phyloP scores from a whole-genome alignment of 352 stramenopile species.

The Phytophthora pluvialis region DNA sequence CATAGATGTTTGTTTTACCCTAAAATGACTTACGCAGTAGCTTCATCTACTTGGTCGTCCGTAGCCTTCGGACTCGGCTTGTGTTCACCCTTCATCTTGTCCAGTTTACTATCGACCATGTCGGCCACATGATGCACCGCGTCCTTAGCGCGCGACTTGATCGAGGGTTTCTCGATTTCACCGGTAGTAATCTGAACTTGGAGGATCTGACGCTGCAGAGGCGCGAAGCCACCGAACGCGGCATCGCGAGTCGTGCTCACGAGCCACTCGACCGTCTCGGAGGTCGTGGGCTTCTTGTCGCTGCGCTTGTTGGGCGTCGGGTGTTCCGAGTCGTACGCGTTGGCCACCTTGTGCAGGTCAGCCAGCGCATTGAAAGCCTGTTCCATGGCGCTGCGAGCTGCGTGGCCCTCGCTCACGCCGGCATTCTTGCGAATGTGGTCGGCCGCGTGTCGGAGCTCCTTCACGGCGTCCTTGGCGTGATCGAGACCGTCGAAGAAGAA shows the following conservation, averaged over 20 bases:
- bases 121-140: conserved; percentile 30
- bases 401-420: conserved; percentile 10
- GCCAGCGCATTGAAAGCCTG: conserved; percentile 37
- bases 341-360: conserved; percentile 35
- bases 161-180: conserved; percentile 29
- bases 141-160: conserved; percentile 33
- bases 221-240: conserved; percentile 29
- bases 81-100: conserved; percentile 21
- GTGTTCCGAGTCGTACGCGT: conserved; percentile 34
- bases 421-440: conserved; percentile 29
- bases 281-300: conserved; percentile 30
- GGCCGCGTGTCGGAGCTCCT: conserved; percentile 21
- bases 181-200: conserved; percentile 13
- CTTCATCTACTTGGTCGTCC: conserved; percentile 1
- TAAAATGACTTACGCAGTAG: conserved; percentile 2
- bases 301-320: conserved; percentile 15
- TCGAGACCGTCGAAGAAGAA: conserved; percentile 39
- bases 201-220: conserved; percentile 32
- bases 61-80: conserved; percentile 17
- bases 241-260: conserved; percentile 38
- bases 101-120: conserved; percentile 10
- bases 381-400: conserved; percentile 32
- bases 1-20: conserved; percentile 1
- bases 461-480: conserved; percentile 38
- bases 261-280: conserved; percentile 37